Conservation (phyloP, 1,284 basidiomycete species). For the Rhodofomes roseus region DNA sequence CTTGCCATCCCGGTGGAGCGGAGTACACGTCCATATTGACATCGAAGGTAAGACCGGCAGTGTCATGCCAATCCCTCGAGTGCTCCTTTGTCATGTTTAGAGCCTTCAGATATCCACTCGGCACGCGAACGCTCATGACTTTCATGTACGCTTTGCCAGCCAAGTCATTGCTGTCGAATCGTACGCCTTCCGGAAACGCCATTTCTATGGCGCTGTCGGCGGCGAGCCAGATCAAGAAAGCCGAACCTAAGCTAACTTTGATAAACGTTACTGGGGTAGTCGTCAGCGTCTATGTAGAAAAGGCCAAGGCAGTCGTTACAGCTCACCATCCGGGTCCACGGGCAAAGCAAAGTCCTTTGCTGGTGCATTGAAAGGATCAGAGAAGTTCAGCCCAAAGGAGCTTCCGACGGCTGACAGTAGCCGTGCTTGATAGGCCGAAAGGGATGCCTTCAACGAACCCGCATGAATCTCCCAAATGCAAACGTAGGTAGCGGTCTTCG, state of each 20-base stretch:
- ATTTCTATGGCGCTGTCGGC: conserved; percentile 54
- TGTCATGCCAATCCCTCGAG: conserved; percentile 65
- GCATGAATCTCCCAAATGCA: conserved; percentile 86
- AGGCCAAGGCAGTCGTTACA: conserved; percentile 5
- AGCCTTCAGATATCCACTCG: conserved; percentile 42
- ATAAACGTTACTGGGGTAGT: conserved; percentile 61
- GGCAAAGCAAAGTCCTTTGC: conserved; percentile 63
- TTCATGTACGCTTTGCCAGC: conserved; percentile 63
- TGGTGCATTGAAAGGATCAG: conserved; percentile 78
- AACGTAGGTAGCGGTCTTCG: conserved; percentile 80
- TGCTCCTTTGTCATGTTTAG: conserved; percentile 39
- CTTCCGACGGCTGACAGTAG: conserved; percentile 50
- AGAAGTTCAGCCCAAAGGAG: conserved; percentile 67
- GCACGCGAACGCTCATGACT: conserved; percentile 53
- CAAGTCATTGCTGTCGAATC: conserved; percentile 69
- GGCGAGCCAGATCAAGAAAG: conserved; percentile 55
- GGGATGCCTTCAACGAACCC: conserved; percentile 55
- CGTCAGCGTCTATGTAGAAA: not conserved
- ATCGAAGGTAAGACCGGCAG: conserved; percentile 52
- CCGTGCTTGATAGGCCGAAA: conserved; percentile 55
- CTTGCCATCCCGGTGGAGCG: conserved; percentile 56
- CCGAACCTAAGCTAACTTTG: conserved; percentile 50
- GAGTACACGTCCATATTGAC: conserved; percentile 67
- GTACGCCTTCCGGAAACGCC: conserved; percentile 55
- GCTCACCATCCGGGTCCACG: conserved; percentile 74